Percentiles rank a stretch among this genome's conserved stretches.
Evolutionary conservation across 768 basidiomycete species (phyloP).

Genomic region (Mycena kentingensis): DNA sequence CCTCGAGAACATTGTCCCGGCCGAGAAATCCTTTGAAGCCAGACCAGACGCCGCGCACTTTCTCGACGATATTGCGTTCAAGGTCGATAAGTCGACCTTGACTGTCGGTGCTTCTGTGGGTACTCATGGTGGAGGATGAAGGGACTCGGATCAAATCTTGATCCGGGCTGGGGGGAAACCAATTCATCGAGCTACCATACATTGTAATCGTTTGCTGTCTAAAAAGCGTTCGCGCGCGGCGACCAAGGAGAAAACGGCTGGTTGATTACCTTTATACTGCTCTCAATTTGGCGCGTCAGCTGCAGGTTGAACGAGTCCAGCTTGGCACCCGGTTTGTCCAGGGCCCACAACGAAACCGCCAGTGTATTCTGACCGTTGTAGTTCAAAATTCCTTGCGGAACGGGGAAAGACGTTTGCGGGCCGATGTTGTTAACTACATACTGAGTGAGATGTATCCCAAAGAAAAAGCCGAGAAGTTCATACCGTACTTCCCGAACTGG

Average conservation of each 20-base stretch:
- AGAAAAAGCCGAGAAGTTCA: conserved; percentile 10
- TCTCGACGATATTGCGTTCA: background rate
- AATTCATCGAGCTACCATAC: too few species aligned
- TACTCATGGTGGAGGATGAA: too few species aligned
- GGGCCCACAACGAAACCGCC: conserved; percentile 51
- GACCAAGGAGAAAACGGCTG: conserved; percentile 38
- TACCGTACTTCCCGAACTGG: conserved; percentile 47
- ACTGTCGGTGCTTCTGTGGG: too few species aligned
- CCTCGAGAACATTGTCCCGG: conserved; percentile 49
- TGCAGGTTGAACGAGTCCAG: conserved; percentile 41
- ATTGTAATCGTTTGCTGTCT: too few species aligned
- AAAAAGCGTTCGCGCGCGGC: conserved; percentile 35
- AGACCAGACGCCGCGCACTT: conserved; percentile 30
- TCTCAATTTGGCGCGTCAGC: conserved; percentile 41
- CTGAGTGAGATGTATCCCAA: background rate
- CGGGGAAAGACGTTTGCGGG: conserved; percentile 43
- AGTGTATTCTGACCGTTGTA: conserved; percentile 50
- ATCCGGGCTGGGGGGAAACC: too few species aligned
- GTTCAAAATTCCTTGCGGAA: conserved; percentile 53
- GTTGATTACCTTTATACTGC: conserved; percentile 38
- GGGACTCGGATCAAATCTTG: too few species aligned
- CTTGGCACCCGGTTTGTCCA: conserved; percentile 41
- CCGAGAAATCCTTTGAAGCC: conserved; percentile 35
- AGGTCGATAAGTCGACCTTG: background rate
- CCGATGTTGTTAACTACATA: conserved; percentile 44